A percentile compares a stretch with the other conserved stretches of the same genome.
Conservation (phyloP, 2,329 filamentous ascomycete genomes). For the Ascochyta clinopodiicola region DNA sequence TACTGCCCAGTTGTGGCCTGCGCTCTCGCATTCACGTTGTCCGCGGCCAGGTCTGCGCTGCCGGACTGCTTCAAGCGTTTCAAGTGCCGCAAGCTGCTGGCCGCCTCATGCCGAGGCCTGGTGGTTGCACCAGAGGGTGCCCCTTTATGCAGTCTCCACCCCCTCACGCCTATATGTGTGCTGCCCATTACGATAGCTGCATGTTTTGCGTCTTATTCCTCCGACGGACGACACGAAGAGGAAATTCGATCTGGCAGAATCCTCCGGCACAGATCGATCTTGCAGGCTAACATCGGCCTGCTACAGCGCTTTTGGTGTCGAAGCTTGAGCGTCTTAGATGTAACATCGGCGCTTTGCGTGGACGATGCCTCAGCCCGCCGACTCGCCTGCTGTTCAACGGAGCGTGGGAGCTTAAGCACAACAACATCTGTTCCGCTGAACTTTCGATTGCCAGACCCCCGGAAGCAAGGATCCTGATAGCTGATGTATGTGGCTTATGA, state of each 20-base stretch:
- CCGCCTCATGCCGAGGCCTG: constrained; percentile 28
- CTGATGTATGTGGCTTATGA: constrained; percentile 17
- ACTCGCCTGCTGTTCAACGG: not conserved
- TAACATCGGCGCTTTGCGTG: constrained; percentile 14
- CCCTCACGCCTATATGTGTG: not conserved
- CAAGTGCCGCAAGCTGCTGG: constrained; percentile 25
- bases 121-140: constrained; percentile 18
- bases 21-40: constrained; percentile 1
- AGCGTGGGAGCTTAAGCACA: not conserved
- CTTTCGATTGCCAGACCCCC: not conserved
- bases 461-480: not conserved
- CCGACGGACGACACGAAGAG: not conserved
- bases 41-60: constrained; percentile 12
- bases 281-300: constrained; percentile 17
- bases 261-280: constrained; percentile 8
- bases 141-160: constrained; percentile 35
- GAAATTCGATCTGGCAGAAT: constrained; percentile 6
- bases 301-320: constrained; percentile 6
- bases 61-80: constrained; percentile 24
- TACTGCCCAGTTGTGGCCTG: constrained; percentile 16
- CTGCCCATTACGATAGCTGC: constrained; percentile 5
- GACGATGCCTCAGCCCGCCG: constrained; percentile 13
- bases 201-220: not conserved
- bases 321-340: constrained; percentile 8
- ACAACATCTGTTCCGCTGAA: not conserved